Evolutionary conservation across 495 filamentous ascomycete species (phyloP), one percentile per base, ranked within the genome.

Genomic region (Penicillium pancosmium): DNA sequence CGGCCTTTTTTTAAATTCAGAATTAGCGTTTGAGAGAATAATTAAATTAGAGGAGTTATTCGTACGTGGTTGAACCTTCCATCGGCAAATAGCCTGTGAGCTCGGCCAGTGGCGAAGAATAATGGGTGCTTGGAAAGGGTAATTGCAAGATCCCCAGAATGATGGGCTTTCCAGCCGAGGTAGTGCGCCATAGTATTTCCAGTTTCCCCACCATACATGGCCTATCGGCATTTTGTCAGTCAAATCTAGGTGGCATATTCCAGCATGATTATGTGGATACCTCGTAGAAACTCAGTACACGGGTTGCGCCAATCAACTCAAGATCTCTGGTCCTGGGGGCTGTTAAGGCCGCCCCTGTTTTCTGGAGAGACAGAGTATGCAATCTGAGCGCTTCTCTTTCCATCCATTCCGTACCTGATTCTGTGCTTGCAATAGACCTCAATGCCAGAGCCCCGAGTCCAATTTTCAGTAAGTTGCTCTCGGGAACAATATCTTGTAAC

Each of bases 221-320:
- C 57, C 57, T 60, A 44, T 38, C 21, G 15, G 15, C 13, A 54
- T 46, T 25, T 16, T 16, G 33, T 52, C 12, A 52, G 41, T 46
- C 31, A 52, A 52, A 34, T 38, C 15, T 38, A n/a, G 12, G 36
- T 38, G 36, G 36, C 27, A 31, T 6, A 31, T 31, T 31, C 27
- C 8, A 9, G 15, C 4, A n/a, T 12, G 11, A 38, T 38, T 12
- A 38, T 38, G 11, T 12, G 16, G 16, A 25, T 60, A 60, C 57
- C 52, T 60, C 51, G 13, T 60, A 50, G 34, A 60, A 60, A 34
- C 43, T 60, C n/a, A 60, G 50, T 4, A 60, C 8, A 41, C 57
- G 57, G 5, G 57, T 47, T 1, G 52, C 25, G 11, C 57, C 44
- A 16, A 60, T 51, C 15, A 51, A 5, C 27, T 54, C 57, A 13